Percentiles rank a stretch among this genome's conserved stretches.
Conservation (phyloP, 495 filamentous ascomycete genomes). For the Schizothecium vesticola region DNA sequence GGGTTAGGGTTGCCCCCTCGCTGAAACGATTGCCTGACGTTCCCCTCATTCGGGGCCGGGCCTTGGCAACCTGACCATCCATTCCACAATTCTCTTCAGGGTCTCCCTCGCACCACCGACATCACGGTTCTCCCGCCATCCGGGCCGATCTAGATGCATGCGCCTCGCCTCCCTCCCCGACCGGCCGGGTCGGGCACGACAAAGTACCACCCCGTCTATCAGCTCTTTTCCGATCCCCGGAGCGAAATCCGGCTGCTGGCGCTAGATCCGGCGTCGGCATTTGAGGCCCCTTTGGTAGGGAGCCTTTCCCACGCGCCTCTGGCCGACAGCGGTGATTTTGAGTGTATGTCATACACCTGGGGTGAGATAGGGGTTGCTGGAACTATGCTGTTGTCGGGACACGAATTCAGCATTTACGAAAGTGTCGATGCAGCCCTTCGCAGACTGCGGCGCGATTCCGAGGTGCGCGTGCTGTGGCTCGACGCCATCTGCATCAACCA, state of each 20-base stretch:
- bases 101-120: neutral
- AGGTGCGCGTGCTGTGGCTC: neutral
- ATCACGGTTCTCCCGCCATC: neutral
- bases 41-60: neutral
- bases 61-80: neutral
- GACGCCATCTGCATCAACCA: constrained; percentile 5
- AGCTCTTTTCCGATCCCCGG: neutral
- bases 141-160: neutral
- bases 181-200: neutral
- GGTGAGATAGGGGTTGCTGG: neutral
- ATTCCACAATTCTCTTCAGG: neutral
- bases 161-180: neutral
- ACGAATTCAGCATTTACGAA: neutral
- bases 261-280: neutral
- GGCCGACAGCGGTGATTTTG: neutral
- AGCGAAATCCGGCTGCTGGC: neutral
- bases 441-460: neutral
- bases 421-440: neutral
- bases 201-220: neutral
- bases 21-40: too few species aligned
- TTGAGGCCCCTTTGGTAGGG: neutral
- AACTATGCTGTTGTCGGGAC: neutral
- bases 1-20: neutral
- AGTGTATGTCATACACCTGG: neutral
- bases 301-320: neutral